These are phyloP conservation scores for Strigomonas culicis DNA, from an alignment of 208 protist species.

Conservation along the genomic window DNA sequence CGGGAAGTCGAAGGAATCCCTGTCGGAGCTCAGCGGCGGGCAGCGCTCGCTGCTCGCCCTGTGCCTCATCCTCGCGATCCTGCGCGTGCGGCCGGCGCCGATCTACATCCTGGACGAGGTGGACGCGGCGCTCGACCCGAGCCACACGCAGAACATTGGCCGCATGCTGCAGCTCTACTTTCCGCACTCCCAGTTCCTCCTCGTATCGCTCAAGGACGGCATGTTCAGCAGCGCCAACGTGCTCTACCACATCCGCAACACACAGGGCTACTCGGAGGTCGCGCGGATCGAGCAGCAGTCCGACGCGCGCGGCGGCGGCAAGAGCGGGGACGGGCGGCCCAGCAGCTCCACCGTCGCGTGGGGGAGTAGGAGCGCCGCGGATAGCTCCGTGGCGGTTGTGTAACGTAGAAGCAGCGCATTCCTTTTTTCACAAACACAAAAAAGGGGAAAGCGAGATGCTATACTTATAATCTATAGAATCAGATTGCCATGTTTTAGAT, in stretches of 20 bases:
- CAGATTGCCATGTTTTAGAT: no score
- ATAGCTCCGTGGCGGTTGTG: no score
- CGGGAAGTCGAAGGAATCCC: constrained; percentile 95
- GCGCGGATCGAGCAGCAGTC: constrained; percentile 47
- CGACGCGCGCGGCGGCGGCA: constrained; percentile 11
- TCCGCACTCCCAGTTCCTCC: constrained; percentile 98
- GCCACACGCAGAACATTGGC: constrained; percentile 99
- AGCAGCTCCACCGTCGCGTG: no score
- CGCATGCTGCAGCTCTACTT: constrained; percentile 98
- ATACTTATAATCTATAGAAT: no score
- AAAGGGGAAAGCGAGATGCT: no score
- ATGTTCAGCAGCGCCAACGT: constrained; percentile 99
- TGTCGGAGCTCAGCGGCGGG: constrained; percentile 99
- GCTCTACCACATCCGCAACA: constrained; percentile 97
- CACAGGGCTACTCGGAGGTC: constrained; percentile 88
- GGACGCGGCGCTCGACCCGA: constrained; percentile 99
- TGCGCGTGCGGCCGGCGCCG: constrained; percentile 98
- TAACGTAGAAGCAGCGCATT: no score
- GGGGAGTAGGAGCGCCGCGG: background rate
- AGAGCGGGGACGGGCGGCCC: constrained; percentile 3
- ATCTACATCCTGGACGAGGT: constrained; percentile 99
- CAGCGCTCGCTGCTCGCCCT: constrained; percentile 99
- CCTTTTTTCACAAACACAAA: no score
- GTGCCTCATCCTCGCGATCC: constrained; percentile 98
- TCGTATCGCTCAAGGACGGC: constrained; percentile 99